Evolutionary conservation across 805 yeast genomes (phyloP).

Genomic region (Saccharomycopsis schoenii): DNA sequence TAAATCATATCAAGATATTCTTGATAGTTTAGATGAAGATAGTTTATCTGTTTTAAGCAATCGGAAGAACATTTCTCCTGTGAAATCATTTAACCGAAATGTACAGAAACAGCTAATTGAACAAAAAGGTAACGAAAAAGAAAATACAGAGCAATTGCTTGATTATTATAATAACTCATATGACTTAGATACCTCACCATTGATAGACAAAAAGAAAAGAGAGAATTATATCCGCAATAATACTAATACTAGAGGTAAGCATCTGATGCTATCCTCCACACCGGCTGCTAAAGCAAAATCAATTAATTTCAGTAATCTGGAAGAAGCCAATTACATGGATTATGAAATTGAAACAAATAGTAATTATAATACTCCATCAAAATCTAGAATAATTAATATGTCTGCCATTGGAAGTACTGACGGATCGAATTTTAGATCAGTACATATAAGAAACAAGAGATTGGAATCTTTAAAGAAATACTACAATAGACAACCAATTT

Average conservation of each 20-base stretch:
- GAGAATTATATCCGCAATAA: background rate
- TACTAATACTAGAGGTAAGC: background rate
- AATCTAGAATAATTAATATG: constrained; percentile 12
- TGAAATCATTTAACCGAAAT: constrained; percentile 9
- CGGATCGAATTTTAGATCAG: background rate
- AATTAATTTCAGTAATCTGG: background rate
- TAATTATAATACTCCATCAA: constrained; percentile 10
- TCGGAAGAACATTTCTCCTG: constrained; percentile 7
- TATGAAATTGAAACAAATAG: background rate
- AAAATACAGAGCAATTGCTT: background rate
- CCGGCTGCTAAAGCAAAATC: background rate
- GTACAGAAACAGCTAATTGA: background rate
- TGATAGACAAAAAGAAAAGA: constrained; percentile 8
- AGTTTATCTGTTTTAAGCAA: background rate
- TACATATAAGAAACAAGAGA: constrained; percentile 5
- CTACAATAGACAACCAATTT: constrained; percentile 3
- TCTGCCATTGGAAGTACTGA: background rate
- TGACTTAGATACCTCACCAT: constrained; percentile 7
- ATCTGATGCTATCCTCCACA: background rate
- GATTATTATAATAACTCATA: background rate
- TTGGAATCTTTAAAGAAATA: constrained; percentile 12
- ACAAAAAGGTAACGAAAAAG: background rate
- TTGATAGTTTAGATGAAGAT: background rate
- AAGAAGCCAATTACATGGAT: background rate
- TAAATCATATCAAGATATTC: background rate